phyloP scores from a whole-genome alignment of 768 basidiomycete genomes.

The Tylopilus plumbeoviolaceoides region DNA sequence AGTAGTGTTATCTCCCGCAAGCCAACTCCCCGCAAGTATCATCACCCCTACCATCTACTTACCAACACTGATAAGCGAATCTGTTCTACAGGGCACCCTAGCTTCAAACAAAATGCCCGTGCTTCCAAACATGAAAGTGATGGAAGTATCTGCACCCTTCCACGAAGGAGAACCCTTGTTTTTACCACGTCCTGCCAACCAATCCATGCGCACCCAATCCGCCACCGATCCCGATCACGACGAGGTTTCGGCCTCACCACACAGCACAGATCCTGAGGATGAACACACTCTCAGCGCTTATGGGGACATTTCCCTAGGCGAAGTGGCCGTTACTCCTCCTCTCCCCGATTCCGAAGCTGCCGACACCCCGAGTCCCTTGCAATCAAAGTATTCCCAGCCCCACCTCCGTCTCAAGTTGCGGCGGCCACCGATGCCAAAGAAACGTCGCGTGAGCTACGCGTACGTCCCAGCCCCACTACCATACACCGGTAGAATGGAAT shows the following conservation, averaged over 20 bases:
- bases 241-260: neutral
- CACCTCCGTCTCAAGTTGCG: conserved; percentile 25
- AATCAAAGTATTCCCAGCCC: conserved; percentile 7
- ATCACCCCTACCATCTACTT: neutral
- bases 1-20: neutral
- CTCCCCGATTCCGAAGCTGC: neutral
- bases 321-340: conserved; percentile 35
- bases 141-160: neutral
- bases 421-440: conserved; percentile 26
- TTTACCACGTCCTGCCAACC: neutral
- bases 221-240: neutral
- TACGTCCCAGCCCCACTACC: conserved; percentile 8
- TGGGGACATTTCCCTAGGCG: conserved; percentile 43
- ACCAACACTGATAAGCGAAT: neutral
- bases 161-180: neutral
- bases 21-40: conserved; percentile 10
- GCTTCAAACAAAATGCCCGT: neutral
- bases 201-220: neutral
- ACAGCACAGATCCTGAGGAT: conserved; percentile 23
- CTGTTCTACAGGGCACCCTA: conserved; percentile 5
- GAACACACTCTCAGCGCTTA: conserved; percentile 40
- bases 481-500: neutral
- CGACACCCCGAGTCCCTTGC: neutral
- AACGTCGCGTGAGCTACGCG: conserved; percentile 14
- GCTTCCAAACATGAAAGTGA: neutral